Percentiles rank a stretch among this genome's conserved stretches.
Evolutionary conservation across 1,139 yeast species (phyloP).

Genomic region (Debaryomyces fabryi): DNA sequence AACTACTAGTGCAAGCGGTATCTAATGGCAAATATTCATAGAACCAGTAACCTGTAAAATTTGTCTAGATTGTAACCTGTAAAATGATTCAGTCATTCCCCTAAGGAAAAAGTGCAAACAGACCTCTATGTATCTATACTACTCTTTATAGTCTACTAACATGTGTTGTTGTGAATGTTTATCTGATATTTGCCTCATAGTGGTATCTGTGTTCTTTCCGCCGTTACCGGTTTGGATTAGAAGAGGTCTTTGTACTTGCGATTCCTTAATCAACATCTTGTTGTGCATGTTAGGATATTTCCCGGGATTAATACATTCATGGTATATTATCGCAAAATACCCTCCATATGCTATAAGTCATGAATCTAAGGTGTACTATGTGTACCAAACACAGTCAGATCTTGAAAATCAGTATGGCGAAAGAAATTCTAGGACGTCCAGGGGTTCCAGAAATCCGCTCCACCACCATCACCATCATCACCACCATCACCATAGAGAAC

Average conservation of each 20-base stretch:
- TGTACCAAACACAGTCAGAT: slow-evolving; percentile 29
- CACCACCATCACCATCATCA: slow-evolving; percentile 26
- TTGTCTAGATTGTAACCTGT: background rate
- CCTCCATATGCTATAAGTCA: slow-evolving; percentile 32
- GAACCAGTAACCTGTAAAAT: slow-evolving; percentile 1
- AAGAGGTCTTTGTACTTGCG: slow-evolving; percentile 64
- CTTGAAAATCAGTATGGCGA: slow-evolving; percentile 30
- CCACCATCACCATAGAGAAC: slow-evolving; percentile 19
- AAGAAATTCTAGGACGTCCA: background rate
- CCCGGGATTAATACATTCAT: slow-evolving; percentile 69
- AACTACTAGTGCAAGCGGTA: background rate
- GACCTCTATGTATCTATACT: background rate
- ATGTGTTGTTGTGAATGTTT: slow-evolving; percentile 27
- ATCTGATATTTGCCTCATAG: slow-evolving; percentile 58
- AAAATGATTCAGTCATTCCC: background rate
- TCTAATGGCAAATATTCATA: slow-evolving; percentile 2
- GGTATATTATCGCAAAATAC: slow-evolving; percentile 61
- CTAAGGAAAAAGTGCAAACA: background rate
- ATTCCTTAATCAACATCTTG: slow-evolving; percentile 59
- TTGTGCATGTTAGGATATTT: slow-evolving; percentile 63
- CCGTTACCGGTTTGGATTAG: slow-evolving; percentile 75
- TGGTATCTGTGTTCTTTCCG: slow-evolving; percentile 65
- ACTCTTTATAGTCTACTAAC: background rate
- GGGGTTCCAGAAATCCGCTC: slow-evolving; percentile 7
- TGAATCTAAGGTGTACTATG: slow-evolving; percentile 35